These are phyloP conservation scores for Puccinia novopanici DNA, from an alignment of 1,284 basidiomycete genomes.

Conservation along the genomic window DNA sequence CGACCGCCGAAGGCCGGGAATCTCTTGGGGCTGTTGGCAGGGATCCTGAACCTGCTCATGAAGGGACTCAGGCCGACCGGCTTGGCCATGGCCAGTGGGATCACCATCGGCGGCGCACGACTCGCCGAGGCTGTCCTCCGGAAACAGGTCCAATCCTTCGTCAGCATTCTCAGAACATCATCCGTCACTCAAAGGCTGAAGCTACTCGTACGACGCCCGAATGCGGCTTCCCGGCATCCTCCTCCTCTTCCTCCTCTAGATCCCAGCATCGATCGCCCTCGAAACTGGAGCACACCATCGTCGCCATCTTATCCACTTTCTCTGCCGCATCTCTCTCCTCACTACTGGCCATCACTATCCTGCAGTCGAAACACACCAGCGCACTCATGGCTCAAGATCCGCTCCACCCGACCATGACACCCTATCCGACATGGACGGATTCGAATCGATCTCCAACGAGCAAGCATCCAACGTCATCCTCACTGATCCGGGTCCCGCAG, in stretches of 20 bases:
- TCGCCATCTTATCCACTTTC: slow-evolving; percentile 40
- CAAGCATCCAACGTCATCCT: background rate
- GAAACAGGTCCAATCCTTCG: slow-evolving; percentile 1
- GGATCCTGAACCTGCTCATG: slow-evolving; percentile 11
- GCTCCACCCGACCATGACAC: slow-evolving; percentile 38
- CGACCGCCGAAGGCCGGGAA: background rate
- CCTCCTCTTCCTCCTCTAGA: background rate
- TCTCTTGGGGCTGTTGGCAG: background rate
- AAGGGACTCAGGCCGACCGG: slow-evolving; percentile 31
- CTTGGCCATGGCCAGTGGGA: slow-evolving; percentile 32
- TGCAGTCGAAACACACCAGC: slow-evolving; percentile 27
- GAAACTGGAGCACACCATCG: background rate
- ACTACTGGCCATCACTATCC: slow-evolving; percentile 45
- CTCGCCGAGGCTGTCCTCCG: slow-evolving; percentile 9
- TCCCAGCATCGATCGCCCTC: slow-evolving; percentile 7
- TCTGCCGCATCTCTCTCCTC: slow-evolving; percentile 42
- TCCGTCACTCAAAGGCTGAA: background rate
- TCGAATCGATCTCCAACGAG: background rate
- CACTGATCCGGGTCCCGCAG: background rate
- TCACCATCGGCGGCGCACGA: slow-evolving; percentile 35
- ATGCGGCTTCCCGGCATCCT: background rate
- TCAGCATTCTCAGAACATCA: background rate
- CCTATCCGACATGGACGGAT: slow-evolving; percentile 29
- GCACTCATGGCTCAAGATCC: slow-evolving; percentile 9
- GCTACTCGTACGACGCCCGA: background rate